Percentiles rank a stretch among this genome's conserved stretches.
Conservation (phyloP, 2,329 filamentous ascomycete species). For the Colletotrichum abscissum region DNA sequence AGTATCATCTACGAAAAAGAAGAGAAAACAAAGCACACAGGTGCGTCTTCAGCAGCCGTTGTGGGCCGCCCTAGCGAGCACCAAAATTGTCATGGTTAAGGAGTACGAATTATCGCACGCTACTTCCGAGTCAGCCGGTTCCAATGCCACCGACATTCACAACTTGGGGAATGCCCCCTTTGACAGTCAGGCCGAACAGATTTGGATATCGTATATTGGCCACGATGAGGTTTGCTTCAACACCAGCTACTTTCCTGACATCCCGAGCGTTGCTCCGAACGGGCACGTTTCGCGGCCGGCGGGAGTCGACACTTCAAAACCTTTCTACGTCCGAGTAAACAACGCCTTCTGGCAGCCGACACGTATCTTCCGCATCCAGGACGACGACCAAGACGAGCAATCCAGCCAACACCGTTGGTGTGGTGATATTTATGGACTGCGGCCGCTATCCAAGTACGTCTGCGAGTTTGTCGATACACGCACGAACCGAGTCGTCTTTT, state of each 20-base stretch:
- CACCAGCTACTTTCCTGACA: constrained; percentile 72
- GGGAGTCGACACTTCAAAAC: constrained; percentile 75
- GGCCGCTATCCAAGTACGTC: constrained; percentile 80
- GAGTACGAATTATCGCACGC: constrained; percentile 87
- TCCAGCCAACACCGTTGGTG: constrained; percentile 69
- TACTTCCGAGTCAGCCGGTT: constrained; percentile 77
- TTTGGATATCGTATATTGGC: constrained; percentile 85
- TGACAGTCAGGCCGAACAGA: constrained; percentile 75
- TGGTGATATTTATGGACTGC: constrained; percentile 76
- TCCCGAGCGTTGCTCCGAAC: constrained; percentile 41
- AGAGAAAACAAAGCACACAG: constrained; percentile 90
- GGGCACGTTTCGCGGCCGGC: constrained; percentile 50
- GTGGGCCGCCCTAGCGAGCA: constrained; percentile 94
- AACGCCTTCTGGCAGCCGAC: constrained; percentile 84
- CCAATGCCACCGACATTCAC: constrained; percentile 81
- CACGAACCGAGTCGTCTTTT: constrained; percentile 75
- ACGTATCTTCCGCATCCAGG: constrained; percentile 68
- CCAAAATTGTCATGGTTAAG: constrained; percentile 95
- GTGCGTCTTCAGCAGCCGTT: constrained; percentile 91
- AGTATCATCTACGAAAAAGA: constrained; percentile 77
- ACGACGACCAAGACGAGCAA: constrained; percentile 41
- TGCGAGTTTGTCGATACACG: constrained; percentile 80
- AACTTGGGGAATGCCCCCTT: constrained; percentile 82
- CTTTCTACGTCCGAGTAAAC: constrained; percentile 83
- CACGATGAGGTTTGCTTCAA: constrained; percentile 83